phyloP scores from a whole-genome alignment of 2,329 filamentous ascomycete species.

The Arthrobotrys sphaeroides region DNA sequence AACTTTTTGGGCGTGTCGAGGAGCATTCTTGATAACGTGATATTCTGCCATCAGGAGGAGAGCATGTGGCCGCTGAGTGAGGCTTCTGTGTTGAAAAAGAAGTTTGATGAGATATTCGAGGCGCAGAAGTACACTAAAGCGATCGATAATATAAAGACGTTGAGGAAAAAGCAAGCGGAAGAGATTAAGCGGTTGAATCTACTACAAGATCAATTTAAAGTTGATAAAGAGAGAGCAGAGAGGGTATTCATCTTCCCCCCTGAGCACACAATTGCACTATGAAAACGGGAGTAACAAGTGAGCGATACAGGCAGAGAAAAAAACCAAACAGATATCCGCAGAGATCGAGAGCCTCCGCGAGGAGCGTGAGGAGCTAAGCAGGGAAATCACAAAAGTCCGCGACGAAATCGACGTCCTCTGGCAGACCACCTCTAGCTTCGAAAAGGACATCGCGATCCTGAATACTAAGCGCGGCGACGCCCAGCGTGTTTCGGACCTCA shows the following conservation, averaged over 20 bases:
- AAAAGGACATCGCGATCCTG: constrained; percentile 28
- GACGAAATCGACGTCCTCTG: constrained; percentile 31
- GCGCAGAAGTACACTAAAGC: constrained; percentile 96
- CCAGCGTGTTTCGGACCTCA: constrained; percentile 12
- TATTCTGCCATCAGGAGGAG: constrained; percentile 98
- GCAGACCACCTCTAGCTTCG: constrained; percentile 33
- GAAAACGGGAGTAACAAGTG: neutral
- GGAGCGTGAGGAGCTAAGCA: constrained; percentile 36
- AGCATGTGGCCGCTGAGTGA: constrained; percentile 97
- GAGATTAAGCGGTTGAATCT: constrained; percentile 77
- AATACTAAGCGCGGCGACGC: constrained; percentile 15
- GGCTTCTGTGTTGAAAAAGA: constrained; percentile 84
- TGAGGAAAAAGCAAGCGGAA: constrained; percentile 83
- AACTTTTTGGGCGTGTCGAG: constrained; percentile 87
- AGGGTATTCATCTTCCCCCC: constrained; percentile 61
- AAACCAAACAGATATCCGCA: constrained; percentile 39
- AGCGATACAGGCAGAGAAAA: constrained; percentile 28
- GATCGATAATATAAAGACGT: constrained; percentile 89
- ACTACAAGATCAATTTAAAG: constrained; percentile 79
- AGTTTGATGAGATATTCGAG: constrained; percentile 97
- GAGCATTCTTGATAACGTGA: constrained; percentile 90
- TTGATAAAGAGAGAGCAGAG: constrained; percentile 84
- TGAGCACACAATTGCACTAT: neutral
- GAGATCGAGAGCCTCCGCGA: constrained; percentile 42
- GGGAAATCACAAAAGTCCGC: constrained; percentile 32